These are phyloP conservation scores for Podaxis pistillaris DNA, from an alignment of 768 basidiomycete genomes.

Conservation along the genomic window DNA sequence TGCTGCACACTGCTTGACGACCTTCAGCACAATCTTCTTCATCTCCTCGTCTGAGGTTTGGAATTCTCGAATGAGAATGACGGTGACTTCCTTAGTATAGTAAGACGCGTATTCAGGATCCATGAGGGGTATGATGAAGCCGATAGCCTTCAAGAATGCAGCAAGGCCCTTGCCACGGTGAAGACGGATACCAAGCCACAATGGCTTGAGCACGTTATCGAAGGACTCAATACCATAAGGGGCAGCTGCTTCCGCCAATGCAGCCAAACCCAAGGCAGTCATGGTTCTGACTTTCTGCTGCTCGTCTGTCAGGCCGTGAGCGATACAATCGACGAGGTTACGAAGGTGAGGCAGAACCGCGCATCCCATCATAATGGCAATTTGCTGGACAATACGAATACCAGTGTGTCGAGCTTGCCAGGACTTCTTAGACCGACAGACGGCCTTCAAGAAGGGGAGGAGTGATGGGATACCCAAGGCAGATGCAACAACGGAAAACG, in stretches of 20 bases:
- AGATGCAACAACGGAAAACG: conserved; percentile 98
- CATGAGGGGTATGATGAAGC: conserved; percentile 99
- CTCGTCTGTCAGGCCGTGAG: conserved; percentile 89
- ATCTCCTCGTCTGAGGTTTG: conserved; percentile 99
- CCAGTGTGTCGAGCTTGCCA: conserved; percentile 99
- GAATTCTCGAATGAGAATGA: conserved; percentile 97
- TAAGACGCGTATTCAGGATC: conserved; percentile 99
- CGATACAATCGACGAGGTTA: conserved; percentile 95
- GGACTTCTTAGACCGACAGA: conserved; percentile 98
- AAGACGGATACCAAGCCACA: conserved; percentile 92
- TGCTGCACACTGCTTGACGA: conserved; percentile 97
- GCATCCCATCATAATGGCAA: conserved; percentile 99
- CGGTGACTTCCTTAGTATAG: conserved; percentile 97
- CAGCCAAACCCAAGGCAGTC: conserved; percentile 90
- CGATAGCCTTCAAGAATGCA: conserved; percentile 96
- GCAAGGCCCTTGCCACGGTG: conserved; percentile 95
- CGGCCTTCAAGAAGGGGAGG: conserved; percentile 97
- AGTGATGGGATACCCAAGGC: conserved; percentile 97
- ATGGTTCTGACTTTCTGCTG: conserved; percentile 96
- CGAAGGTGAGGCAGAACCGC: conserved; percentile 96
- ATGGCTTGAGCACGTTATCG: conserved; percentile 92
- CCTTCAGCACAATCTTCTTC: conserved; percentile 99
- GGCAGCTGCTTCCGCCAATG: conserved; percentile 93
- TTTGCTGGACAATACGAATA: conserved; percentile 99
- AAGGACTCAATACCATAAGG: conserved; percentile 99